Percentiles rank a stretch among this genome's conserved stretches.
These are phyloP conservation scores for Coffea canephora DNA, from an alignment of 257 asterid genomes.

Conservation along the genomic window DNA sequence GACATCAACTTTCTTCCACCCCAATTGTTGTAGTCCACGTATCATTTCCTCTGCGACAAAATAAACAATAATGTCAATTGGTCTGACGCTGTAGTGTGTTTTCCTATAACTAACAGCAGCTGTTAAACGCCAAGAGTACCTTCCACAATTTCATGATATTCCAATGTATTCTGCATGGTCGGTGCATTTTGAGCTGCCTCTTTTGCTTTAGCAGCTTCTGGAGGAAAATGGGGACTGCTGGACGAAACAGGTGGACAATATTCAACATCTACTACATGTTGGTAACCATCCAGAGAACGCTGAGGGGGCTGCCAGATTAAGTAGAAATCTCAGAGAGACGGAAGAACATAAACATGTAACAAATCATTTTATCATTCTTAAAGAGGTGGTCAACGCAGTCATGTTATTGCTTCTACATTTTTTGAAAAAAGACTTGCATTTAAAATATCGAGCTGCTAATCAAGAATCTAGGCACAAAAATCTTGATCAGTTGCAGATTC, in stretches of 20 bases:
- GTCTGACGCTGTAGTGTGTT: not conserved
- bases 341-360: not conserved
- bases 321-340: conserved; percentile 10
- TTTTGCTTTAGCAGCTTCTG: conserved; percentile 82
- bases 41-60: conserved; percentile 71
- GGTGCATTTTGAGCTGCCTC: conserved; percentile 82
- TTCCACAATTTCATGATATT: conserved; percentile 85
- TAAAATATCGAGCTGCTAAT: not conserved
- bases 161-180: conserved; percentile 45
- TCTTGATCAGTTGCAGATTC: not conserved
- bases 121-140: conserved; percentile 50
- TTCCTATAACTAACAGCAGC: not conserved
- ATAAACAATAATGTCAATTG: conserved; percentile 8
- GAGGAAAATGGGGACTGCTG: conserved; percentile 61
- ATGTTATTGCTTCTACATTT: too few species aligned
- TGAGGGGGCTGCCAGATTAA: conserved; percentile 51
- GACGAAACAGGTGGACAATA: conserved; percentile 61
- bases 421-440: not conserved
- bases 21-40: conserved; percentile 70
- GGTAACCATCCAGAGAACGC: conserved; percentile 81
- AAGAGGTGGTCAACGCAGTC: not conserved
- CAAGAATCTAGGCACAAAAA: not conserved
- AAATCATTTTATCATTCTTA: not conserved
- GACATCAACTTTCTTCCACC: conserved; percentile 86
- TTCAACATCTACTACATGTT: conserved; percentile 68